These are phyloP conservation scores for Zelopaecilomyces penicillatus DNA, from an alignment of 2,329 filamentous ascomycete genomes.

Conservation along the genomic window DNA sequence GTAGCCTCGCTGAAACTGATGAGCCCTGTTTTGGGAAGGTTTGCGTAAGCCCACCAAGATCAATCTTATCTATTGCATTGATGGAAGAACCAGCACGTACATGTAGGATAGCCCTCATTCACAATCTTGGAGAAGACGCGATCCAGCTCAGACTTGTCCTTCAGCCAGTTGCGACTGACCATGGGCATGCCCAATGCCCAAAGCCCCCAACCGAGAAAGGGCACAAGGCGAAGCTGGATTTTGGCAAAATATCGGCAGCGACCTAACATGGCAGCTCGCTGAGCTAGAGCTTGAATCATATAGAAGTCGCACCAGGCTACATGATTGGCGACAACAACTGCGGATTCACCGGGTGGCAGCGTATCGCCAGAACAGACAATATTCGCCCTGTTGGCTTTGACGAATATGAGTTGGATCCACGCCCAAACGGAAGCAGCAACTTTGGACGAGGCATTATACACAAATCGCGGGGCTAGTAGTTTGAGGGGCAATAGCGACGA, in stretches of 20 bases:
- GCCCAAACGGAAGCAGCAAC: constrained; percentile 48
- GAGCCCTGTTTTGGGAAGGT: constrained; percentile 38
- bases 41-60: too few species aligned
- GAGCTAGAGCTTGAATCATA: constrained; percentile 51
- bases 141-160: constrained; percentile 47
- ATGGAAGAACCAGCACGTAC: constrained; percentile 29
- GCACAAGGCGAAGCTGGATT: constrained; percentile 48
- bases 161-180: constrained; percentile 51
- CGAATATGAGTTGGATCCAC: constrained; percentile 51
- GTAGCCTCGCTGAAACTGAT: constrained; percentile 59
- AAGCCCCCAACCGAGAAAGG: constrained; percentile 55
- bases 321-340: constrained; percentile 53
- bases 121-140: constrained; percentile 48
- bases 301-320: constrained; percentile 57
- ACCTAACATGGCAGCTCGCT: constrained; percentile 48
- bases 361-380: constrained; percentile 45
- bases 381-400: constrained; percentile 40
- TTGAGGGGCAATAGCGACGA: constrained; percentile 41
- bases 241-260: constrained; percentile 56
- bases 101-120: constrained; percentile 45
- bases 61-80: too few species aligned
- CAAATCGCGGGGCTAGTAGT: constrained; percentile 37
- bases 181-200: constrained; percentile 59
- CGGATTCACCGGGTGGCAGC: constrained; percentile 46
- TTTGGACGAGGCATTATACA: constrained; percentile 46